Conservation (phyloP, 179 eudicot species). For the Gypsophila paniculata region DNA sequence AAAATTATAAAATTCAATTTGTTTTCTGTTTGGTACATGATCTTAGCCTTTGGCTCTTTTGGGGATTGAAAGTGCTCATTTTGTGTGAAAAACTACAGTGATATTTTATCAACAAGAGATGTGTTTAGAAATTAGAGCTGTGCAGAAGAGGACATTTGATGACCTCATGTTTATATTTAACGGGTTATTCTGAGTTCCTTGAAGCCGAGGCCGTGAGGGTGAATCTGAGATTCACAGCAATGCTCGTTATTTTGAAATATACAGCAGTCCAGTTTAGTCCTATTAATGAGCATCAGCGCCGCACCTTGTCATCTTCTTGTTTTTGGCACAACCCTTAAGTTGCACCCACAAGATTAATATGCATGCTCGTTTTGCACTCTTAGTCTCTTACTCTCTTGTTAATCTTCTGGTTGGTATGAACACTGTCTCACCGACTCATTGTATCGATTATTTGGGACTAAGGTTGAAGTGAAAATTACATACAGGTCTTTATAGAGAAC, state of each 20-base stretch:
- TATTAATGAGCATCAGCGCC: too few species aligned
- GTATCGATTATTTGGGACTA: too few species aligned
- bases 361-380: too few species aligned
- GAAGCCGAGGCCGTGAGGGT: neutral
- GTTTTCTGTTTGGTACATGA: neutral
- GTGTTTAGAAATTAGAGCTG: neutral
- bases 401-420: too few species aligned
- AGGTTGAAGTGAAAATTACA: too few species aligned
- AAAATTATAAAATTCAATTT: neutral
- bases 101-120: neutral
- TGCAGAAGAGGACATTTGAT: neutral
- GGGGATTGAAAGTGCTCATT: neutral
- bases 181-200: neutral
- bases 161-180: neutral
- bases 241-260: neutral
- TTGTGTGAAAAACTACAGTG: neutral
- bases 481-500: too few species aligned
- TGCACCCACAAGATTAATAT: too few species aligned
- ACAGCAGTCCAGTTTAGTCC: neutral
- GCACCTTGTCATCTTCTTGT: too few species aligned
- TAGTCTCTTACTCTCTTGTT: too few species aligned
- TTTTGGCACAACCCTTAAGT: too few species aligned
- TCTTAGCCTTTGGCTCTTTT: slow-evolving; percentile 5
- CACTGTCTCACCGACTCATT: too few species aligned
- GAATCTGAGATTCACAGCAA: neutral